Percentiles rank a stretch among this genome's conserved stretches.
Evolutionary conservation across 305 asterid genomes (phyloP).

Genomic region (Stenogyne calaminthoides): DNA sequence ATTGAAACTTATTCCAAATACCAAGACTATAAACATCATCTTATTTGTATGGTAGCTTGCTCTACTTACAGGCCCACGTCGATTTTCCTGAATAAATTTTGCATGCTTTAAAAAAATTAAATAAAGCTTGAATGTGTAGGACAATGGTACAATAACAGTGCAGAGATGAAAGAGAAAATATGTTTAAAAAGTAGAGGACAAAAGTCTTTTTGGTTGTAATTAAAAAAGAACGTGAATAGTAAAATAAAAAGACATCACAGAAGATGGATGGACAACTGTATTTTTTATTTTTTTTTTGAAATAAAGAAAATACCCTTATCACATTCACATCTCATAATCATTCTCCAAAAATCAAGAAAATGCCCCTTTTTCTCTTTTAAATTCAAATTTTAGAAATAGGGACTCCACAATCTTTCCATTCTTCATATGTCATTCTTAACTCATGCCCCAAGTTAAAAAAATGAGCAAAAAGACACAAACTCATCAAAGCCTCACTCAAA

Average conservation of each 20-base stretch:
- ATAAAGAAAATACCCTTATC: slow-evolving; percentile 10
- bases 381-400: slow-evolving; percentile 11
- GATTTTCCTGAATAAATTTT: slow-evolving; percentile 3
- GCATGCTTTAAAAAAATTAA: not conserved
- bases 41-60: slow-evolving; percentile 1
- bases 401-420: not conserved
- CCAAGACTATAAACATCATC: slow-evolving; percentile 16
- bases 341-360: slow-evolving; percentile 24
- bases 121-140: slow-evolving; percentile 7
- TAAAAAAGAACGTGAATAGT: slow-evolving; percentile 24
- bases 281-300: slow-evolving; percentile 23
- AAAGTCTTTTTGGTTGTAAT: slow-evolving; percentile 33
- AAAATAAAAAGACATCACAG: slow-evolving; percentile 32
- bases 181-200: slow-evolving; percentile 33
- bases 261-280: slow-evolving; percentile 33
- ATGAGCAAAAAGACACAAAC: slow-evolving; percentile 21
- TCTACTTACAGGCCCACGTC: slow-evolving; percentile 1
- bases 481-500: not conserved
- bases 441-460: slow-evolving; percentile 32
- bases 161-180: slow-evolving; percentile 20
- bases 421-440: slow-evolving; percentile 3
- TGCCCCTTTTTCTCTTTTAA: not conserved
- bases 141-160: slow-evolving; percentile 8
- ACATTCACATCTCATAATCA: slow-evolving; percentile 25
- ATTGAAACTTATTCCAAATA: slow-evolving; percentile 23